Percentiles rank a stretch among this genome's conserved stretches.
Evolutionary conservation across 345 rosid species (phyloP).

Genomic region (Firmiana major): DNA sequence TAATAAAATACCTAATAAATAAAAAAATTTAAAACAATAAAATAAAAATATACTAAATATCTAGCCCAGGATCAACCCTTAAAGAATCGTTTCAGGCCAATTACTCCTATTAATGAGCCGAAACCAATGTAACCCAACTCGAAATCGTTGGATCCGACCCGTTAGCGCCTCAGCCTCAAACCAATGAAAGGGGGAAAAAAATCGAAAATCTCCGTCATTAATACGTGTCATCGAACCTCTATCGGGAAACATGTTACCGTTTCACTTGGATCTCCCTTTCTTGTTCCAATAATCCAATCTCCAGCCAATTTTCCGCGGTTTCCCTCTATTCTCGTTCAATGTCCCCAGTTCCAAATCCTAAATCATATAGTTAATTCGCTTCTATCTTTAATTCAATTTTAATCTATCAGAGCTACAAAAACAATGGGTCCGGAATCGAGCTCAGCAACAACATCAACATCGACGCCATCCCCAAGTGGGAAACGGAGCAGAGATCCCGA

Average conservation of each 20-base stretch:
- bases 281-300: not conserved
- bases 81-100: too few relatives aligned
- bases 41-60: too few relatives aligned
- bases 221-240: not conserved
- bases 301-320: not conserved
- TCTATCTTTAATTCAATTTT: not conserved
- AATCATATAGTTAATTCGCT: not conserved
- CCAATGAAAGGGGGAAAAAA: too few relatives aligned
- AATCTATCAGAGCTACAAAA: not conserved
- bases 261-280: not conserved
- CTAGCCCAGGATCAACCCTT: too few relatives aligned
- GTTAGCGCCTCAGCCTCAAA: too few relatives aligned
- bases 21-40: too few relatives aligned
- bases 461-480: slow-evolving; percentile 52
- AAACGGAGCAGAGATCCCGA: slow-evolving; percentile 89
- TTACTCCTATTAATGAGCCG: too few relatives aligned
- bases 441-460: slow-evolving; percentile 32
- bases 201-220: not conserved
- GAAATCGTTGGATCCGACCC: too few relatives aligned
- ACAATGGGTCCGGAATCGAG: slow-evolving; percentile 2
- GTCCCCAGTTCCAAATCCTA: not conserved
- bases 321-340: not conserved
- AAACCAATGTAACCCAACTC: too few relatives aligned
- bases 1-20: too few relatives aligned
- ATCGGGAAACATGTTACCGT: not conserved